These are phyloP conservation scores for Citrus maxima DNA, from an alignment of 345 rosid genomes.

Conservation along the genomic window DNA sequence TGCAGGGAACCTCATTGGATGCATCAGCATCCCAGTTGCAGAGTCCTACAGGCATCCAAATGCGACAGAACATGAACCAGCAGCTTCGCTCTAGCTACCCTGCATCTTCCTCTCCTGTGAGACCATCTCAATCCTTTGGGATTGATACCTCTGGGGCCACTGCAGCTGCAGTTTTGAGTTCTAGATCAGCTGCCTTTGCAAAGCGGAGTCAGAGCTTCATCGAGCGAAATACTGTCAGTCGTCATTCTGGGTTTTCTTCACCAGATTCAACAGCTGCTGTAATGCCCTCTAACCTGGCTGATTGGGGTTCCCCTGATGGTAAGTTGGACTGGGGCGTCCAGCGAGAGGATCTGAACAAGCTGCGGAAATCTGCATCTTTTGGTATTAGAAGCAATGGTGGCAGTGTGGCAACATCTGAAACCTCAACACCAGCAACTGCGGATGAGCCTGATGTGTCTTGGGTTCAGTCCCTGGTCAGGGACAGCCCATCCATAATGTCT, in stretches of 20 bases:
- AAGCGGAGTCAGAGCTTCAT: constrained; percentile 71
- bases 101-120: constrained; percentile 45
- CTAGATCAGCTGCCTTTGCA: constrained; percentile 67
- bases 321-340: constrained; percentile 80
- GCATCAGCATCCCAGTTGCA: constrained; percentile 32
- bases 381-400: constrained; percentile 42
- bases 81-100: constrained; percentile 51
- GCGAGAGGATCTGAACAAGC: constrained; percentile 69
- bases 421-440: constrained; percentile 20
- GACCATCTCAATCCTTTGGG: constrained; percentile 41
- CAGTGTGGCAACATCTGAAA: constrained; percentile 12
- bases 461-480: constrained; percentile 73
- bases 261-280: constrained; percentile 31
- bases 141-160: constrained; percentile 36
- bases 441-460: constrained; percentile 77
- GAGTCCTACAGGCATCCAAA: constrained; percentile 38
- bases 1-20: constrained; percentile 46
- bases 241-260: constrained; percentile 36
- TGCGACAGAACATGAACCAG: constrained; percentile 48
- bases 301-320: constrained; percentile 81
- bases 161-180: constrained; percentile 44
- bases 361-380: constrained; percentile 67
- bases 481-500: constrained; percentile 26
- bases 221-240: constrained; percentile 46
- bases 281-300: constrained; percentile 33